These are phyloP conservation scores for Serendipita sp. DNA, from an alignment of 1,284 basidiomycete species.

Conservation along the genomic window DNA sequence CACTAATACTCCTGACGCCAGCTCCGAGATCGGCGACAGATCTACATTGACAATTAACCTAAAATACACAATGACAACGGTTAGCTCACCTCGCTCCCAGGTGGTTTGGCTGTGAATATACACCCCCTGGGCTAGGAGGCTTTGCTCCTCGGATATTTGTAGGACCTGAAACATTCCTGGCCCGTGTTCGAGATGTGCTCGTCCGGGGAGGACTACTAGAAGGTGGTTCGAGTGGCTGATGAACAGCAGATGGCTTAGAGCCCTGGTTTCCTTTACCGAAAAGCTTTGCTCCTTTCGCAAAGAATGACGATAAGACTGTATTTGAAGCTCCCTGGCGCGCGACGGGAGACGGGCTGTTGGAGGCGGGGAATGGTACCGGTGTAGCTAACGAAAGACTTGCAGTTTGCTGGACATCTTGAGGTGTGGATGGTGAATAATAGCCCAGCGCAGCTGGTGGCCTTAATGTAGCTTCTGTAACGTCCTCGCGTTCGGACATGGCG, in stretches of 20 bases:
- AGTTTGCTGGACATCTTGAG: background rate
- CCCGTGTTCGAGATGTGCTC: background rate
- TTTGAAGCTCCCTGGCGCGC: background rate
- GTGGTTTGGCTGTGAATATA: background rate
- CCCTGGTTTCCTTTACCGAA: background rate
- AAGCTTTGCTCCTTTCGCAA: background rate
- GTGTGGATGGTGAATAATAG: background rate
- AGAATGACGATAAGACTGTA: background rate
- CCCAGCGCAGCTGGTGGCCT: background rate
- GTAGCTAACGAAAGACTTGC: background rate
- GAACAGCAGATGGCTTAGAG: background rate
- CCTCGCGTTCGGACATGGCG: background rate
- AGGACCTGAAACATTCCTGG: background rate
- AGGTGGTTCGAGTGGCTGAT: background rate
- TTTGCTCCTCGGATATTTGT: background rate
- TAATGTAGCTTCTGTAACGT: background rate
- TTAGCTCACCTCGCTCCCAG: background rate
- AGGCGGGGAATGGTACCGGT: background rate
- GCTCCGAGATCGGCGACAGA: conserved; percentile 4
- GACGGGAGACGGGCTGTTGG: background rate
- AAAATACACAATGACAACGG: background rate
- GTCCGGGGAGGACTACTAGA: background rate
- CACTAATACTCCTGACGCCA: background rate
- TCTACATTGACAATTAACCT: background rate
- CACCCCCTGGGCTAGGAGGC: background rate